These are phyloP conservation scores for Blepharisma undulans DNA, from an alignment of 169 alveolate species.

Conservation along the genomic window DNA sequence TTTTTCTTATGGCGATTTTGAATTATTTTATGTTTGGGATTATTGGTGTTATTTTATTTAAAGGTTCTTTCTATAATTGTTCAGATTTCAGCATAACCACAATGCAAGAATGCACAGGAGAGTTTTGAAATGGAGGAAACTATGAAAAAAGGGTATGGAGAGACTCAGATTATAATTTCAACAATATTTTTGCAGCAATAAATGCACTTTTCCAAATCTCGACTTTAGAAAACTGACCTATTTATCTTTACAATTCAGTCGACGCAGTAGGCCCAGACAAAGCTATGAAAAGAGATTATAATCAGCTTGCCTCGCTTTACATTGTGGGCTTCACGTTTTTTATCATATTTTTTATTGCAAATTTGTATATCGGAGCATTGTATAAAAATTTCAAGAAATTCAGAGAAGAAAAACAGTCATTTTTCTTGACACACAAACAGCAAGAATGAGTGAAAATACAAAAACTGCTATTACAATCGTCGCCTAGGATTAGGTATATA, in stretches of 20 bases:
- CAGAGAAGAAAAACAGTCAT: conserved; percentile 65
- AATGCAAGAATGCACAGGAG: conserved; percentile 40
- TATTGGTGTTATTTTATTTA: conserved; percentile 71
- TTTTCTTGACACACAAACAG: conserved; percentile 62
- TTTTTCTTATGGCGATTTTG: conserved; percentile 66
- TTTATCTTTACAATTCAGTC: conserved; percentile 59
- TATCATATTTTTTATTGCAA: conserved; percentile 77
- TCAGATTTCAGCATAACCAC: conserved; percentile 22
- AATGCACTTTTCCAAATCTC: conserved; percentile 77
- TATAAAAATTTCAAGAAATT: conserved; percentile 72
- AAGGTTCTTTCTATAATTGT: conserved; percentile 69
- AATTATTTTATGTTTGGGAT: conserved; percentile 81
- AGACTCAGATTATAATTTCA: conserved; percentile 62
- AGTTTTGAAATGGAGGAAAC: not conserved
- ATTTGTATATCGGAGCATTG: conserved; percentile 80
- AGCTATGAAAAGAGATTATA: conserved; percentile 57
- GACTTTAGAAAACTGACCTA: conserved; percentile 85
- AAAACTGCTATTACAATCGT: not conserved
- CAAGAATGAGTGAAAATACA: not conserved
- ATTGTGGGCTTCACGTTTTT: conserved; percentile 75
- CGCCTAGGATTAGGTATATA: not conserved
- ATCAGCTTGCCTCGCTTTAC: conserved; percentile 57
- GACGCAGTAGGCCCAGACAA: conserved; percentile 59
- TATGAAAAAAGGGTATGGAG: conserved; percentile 49
- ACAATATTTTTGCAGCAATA: conserved; percentile 72